phyloP scores from a whole-genome alignment of 2,329 filamentous ascomycete genomes.

The Xylariaceae sp. region DNA sequence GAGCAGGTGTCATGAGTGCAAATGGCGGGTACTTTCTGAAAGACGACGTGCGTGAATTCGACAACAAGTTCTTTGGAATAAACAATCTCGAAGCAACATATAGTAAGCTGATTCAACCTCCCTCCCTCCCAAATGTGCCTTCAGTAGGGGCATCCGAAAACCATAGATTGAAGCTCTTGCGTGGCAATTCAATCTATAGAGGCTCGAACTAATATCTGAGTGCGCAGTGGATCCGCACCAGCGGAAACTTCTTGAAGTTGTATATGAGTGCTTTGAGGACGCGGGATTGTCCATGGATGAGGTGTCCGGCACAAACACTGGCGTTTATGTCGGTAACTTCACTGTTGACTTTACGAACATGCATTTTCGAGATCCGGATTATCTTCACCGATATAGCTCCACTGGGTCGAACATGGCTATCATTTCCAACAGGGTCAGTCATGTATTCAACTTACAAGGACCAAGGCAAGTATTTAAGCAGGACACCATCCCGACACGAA shows the following conservation, averaged over 20 bases:
- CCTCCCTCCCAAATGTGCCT: no score
- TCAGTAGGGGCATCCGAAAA: no score
- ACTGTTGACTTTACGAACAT: slow-evolving; percentile 9
- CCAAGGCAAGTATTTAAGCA: slow-evolving; percentile 13
- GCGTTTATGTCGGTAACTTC: slow-evolving; percentile 12
- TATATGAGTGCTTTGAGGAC: slow-evolving; percentile 13
- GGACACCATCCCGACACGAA: no score
- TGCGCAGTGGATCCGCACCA: slow-evolving; percentile 18
- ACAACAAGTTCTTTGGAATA: slow-evolving; percentile 10
- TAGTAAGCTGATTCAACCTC: no score
- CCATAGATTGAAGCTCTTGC: no score
- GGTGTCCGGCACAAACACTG: slow-evolving; percentile 7
- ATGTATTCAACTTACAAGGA: slow-evolving; percentile 14
- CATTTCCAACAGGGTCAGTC: slow-evolving; percentile 13
- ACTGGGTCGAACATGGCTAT: slow-evolving; percentile 10
- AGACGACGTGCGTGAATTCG: slow-evolving; percentile 7
- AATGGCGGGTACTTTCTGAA: slow-evolving; percentile 28
- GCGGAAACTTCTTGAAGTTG: slow-evolving; percentile 9
- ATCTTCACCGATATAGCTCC: slow-evolving; percentile 5
- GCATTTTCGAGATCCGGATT: slow-evolving; percentile 9
- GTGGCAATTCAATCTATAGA: no score
- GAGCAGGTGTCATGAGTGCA: not conserved
- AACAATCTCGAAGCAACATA: slow-evolving; percentile 10
- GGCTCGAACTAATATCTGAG: no score
- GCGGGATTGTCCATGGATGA: slow-evolving; percentile 8